Percentiles rank a stretch among this genome's conserved stretches.
Conservation (phyloP, 352 stramenopile species). For the Phytophthora megakarya region DNA sequence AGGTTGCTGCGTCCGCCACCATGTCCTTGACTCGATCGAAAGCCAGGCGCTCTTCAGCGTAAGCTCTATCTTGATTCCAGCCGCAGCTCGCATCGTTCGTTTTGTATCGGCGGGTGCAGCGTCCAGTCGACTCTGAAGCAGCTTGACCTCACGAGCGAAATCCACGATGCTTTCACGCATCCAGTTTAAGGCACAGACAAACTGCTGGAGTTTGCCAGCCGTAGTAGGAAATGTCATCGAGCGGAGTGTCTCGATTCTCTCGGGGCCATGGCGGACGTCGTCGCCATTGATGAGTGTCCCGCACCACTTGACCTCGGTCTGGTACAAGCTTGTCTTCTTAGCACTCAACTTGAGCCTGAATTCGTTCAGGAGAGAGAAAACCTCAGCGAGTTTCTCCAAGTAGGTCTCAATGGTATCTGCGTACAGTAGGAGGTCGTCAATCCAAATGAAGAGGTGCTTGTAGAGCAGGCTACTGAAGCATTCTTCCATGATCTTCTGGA, state of each 20-base stretch:
- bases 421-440: conserved; percentile 40
- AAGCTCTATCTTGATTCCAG: neutral
- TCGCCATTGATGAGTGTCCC: neutral
- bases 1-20: neutral
- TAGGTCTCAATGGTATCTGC: conserved; percentile 23
- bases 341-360: conserved; percentile 31
- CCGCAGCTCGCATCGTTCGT: neutral
- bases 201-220: neutral
- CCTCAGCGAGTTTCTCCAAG: conserved; percentile 19
- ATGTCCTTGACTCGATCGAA: neutral
- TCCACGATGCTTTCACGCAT: neutral
- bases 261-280: neutral
- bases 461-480: conserved; percentile 1
- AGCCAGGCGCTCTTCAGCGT: neutral
- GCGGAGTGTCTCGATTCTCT: neutral
- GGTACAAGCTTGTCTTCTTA: conserved; percentile 28
- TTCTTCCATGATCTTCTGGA: conserved; percentile 11
- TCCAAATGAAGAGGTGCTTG: conserved; percentile 27
- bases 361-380: conserved; percentile 21
- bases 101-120: neutral
- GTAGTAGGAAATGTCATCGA: neutral
- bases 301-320: conserved; percentile 21
- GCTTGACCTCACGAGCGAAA: neutral
- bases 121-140: neutral
- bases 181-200: neutral